Evolutionary conservation across 352 stramenopile species (phyloP).

Genomic region (Globisporangium yorkense): DNA sequence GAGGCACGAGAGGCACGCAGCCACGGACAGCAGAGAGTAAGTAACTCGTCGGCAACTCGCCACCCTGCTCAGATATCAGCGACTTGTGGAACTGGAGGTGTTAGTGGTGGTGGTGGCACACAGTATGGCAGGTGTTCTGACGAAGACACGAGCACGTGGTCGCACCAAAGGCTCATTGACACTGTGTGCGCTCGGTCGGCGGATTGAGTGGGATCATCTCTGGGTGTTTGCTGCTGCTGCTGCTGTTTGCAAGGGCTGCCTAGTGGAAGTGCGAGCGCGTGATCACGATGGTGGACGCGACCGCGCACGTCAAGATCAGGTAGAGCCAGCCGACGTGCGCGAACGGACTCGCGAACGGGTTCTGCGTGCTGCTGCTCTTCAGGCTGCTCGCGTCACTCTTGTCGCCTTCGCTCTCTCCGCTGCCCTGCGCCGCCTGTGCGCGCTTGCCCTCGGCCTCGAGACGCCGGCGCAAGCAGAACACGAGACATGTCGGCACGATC

Average conservation of each 20-base stretch:
- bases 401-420: neutral
- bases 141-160: too few relatives aligned
- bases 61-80: too few relatives aligned
- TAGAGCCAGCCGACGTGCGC: constrained; percentile 59
- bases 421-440: neutral
- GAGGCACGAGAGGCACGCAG: too few relatives aligned
- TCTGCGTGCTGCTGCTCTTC: constrained; percentile 21
- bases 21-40: too few relatives aligned
- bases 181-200: too few relatives aligned
- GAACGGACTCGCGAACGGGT: constrained; percentile 79
- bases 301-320: constrained; percentile 53
- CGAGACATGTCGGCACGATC: constrained; percentile 75
- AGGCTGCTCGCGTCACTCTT: neutral
- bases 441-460: constrained; percentile 28
- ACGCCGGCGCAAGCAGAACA: constrained; percentile 61
- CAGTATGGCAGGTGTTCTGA: too few relatives aligned
- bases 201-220: too few relatives aligned
- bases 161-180: too few relatives aligned
- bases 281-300: constrained; percentile 60
- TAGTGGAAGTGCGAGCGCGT: constrained; percentile 48
- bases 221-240: neutral
- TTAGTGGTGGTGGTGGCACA: too few relatives aligned
- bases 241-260: neutral
- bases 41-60: too few relatives aligned
- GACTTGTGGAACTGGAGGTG: too few relatives aligned